Evolutionary conservation across 257 asterid genomes (phyloP), one percentile per base, ranked within the genome.

Genomic region (Linaria vulgaris): DNA sequence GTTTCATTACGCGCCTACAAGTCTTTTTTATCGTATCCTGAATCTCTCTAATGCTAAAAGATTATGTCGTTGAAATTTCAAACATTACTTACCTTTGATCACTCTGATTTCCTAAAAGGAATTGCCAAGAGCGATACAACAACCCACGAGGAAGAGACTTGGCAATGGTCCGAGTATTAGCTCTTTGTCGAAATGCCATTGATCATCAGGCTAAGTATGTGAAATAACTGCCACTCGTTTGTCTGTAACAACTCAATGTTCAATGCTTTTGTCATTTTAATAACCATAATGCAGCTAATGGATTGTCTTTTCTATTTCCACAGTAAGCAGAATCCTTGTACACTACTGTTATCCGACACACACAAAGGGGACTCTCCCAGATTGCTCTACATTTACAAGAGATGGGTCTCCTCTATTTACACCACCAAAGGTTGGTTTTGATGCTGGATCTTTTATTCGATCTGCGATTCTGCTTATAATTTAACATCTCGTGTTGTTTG

Each of bases 401-500:
- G 89, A 85, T 92, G 99, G 99, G 79, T 74, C 34, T 82, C 95
- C 59, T 82, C 84, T 74, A 79, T 92, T 61, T 92, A 87, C 85
- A 76, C 87, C 4, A 80, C 85, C 43, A 80, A 72, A 85, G 87
- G 95, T 78, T 39, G 27, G 55, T 8, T 1, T 27, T 49, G 69
- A 21, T 37, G 67, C 25, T 30, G 52, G 27, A 50, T 48, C 54
- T 8, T 58, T 1, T 55, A 6, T 25, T 66, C 13, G n/a, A 17
- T 53, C 59, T 27, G 17, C 53, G 1, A 21, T 19, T 48, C 3
- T 50, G 19, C 14, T 63, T 27, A 55, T 44, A 12, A 27, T 12
- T 53, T 30, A 5, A 55, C 19, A 10, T 46, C 65, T 56, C 15
- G 6, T 4, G 12, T 50, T 48, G 64, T 30, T 62, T 41, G 60